phyloP scores from a whole-genome alignment of 352 stramenopile genomes.

The Pythium coloratum region DNA sequence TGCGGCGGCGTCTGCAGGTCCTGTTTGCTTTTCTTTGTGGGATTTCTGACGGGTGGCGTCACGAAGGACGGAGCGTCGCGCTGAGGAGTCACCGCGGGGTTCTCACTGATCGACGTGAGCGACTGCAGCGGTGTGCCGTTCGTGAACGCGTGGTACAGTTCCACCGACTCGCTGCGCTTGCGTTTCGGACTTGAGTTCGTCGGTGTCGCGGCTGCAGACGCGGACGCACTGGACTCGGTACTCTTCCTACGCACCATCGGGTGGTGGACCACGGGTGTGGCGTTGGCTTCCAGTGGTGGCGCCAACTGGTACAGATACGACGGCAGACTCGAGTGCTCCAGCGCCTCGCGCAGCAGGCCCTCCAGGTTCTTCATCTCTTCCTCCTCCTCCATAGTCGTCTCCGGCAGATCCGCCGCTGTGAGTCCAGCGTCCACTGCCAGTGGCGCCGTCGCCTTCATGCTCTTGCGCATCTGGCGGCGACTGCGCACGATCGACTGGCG shows the following conservation, averaged over 20 bases:
- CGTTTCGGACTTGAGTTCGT: slow-evolving; percentile 5
- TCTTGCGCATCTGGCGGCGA: slow-evolving; percentile 74
- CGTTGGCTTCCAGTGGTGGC: slow-evolving; percentile 12
- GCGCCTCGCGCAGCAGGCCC: slow-evolving; percentile 23
- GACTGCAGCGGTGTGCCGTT: slow-evolving; percentile 20
- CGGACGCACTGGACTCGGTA: background rate
- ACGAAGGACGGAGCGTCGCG: slow-evolving; percentile 11
- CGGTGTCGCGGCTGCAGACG: background rate
- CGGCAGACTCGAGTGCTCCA: slow-evolving; percentile 25
- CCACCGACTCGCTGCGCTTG: slow-evolving; percentile 19
- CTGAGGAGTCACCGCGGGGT: background rate
- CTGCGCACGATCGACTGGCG: slow-evolving; percentile 72
- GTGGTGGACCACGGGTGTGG: slow-evolving; percentile 41
- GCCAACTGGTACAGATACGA: slow-evolving; percentile 22
- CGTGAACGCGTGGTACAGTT: slow-evolving; percentile 19
- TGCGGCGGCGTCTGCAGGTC: slow-evolving; percentile 46
- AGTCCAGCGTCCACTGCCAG: background rate
- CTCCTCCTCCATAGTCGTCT: slow-evolving; percentile 3
- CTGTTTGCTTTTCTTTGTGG: slow-evolving; percentile 20
- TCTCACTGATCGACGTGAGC: background rate
- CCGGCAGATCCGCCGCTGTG: background rate
- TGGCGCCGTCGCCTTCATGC: slow-evolving; percentile 30
- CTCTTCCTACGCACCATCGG: slow-evolving; percentile 62
- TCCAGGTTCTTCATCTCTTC: slow-evolving; percentile 22
- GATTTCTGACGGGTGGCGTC: slow-evolving; percentile 12